Conservation (phyloP, 176 grass and related monocot species). For the Luzula sylvatica region DNA sequence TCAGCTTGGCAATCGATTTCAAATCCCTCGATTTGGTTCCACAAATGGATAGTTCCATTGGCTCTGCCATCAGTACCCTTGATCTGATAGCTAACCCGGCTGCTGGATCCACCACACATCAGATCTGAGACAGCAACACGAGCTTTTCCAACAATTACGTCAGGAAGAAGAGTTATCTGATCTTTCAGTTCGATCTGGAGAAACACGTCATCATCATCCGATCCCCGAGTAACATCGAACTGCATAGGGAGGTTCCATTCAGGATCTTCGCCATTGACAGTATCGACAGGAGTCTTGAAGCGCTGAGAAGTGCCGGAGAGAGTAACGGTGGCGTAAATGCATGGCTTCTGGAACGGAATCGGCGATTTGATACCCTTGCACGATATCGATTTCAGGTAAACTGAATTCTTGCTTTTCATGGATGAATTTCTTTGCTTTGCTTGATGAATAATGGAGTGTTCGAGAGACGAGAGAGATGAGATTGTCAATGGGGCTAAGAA, state of each 20-base stretch:
- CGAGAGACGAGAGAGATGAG: neutral
- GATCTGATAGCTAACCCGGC: conserved; percentile 44
- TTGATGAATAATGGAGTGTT: neutral
- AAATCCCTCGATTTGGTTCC: conserved; percentile 13
- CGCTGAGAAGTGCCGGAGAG: conserved; percentile 35
- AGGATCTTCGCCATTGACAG: conserved; percentile 38
- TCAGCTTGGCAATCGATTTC: neutral
- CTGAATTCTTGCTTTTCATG: conserved; percentile 9
- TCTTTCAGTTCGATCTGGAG: conserved; percentile 49
- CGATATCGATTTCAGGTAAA: conserved; percentile 32
- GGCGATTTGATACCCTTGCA: conserved; percentile 45
- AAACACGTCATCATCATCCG: neutral
- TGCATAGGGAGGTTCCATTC: conserved; percentile 40
- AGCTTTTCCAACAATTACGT: conserved; percentile 42
- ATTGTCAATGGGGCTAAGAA: neutral
- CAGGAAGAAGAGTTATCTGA: conserved; percentile 38
- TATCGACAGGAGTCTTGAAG: conserved; percentile 32
- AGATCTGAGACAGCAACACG: conserved; percentile 28
- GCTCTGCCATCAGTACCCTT: conserved; percentile 37
- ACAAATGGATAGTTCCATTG: conserved; percentile 49
- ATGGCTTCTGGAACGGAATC: conserved; percentile 45
- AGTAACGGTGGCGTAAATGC: conserved; percentile 37
- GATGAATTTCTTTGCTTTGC: neutral
- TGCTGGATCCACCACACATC: neutral
- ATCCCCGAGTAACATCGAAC: conserved; percentile 21